These are phyloP conservation scores for Cokeromyces recurvatus DNA, from an alignment of 371 early-diverging fungal species.

Conservation along the genomic window DNA sequence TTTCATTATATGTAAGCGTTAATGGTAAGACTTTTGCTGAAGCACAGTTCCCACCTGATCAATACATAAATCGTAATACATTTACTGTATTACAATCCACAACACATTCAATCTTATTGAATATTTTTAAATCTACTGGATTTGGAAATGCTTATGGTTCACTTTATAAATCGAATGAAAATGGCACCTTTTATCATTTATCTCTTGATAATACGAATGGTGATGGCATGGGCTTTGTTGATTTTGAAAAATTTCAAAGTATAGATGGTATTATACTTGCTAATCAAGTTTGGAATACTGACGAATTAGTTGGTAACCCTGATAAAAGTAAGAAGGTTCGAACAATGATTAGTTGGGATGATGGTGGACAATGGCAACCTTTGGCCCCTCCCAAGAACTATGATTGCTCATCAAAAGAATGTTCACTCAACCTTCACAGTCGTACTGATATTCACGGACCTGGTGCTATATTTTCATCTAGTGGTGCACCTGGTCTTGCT, in stretches of 20 bases:
- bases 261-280: constrained; percentile 84
- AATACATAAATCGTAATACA: constrained; percentile 46
- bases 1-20: constrained; percentile 63
- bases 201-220: constrained; percentile 79
- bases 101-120: constrained; percentile 67
- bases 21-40: constrained; percentile 68
- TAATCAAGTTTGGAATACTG: constrained; percentile 78
- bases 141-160: constrained; percentile 68
- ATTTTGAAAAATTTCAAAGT: constrained; percentile 85
- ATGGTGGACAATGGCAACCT: constrained; percentile 74
- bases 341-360: constrained; percentile 82
- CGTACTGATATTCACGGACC: constrained; percentile 62
- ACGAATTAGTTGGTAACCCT: constrained; percentile 44
- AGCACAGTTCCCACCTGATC: constrained; percentile 76
- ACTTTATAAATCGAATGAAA: constrained; percentile 79
- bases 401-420: constrained; percentile 47
- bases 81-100: constrained; percentile 78
- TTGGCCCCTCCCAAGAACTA: constrained; percentile 61
- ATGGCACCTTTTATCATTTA: constrained; percentile 73
- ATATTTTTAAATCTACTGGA: constrained; percentile 57
- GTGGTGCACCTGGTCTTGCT: constrained; percentile 82
- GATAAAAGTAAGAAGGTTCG: constrained; percentile 62
- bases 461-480: constrained; percentile 64
- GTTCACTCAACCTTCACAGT: constrained; percentile 73
- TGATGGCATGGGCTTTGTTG: constrained; percentile 69